These are phyloP conservation scores for Nigrospora osmanthi DNA, from an alignment of 2,329 filamentous ascomycete species.

Conservation along the genomic window DNA sequence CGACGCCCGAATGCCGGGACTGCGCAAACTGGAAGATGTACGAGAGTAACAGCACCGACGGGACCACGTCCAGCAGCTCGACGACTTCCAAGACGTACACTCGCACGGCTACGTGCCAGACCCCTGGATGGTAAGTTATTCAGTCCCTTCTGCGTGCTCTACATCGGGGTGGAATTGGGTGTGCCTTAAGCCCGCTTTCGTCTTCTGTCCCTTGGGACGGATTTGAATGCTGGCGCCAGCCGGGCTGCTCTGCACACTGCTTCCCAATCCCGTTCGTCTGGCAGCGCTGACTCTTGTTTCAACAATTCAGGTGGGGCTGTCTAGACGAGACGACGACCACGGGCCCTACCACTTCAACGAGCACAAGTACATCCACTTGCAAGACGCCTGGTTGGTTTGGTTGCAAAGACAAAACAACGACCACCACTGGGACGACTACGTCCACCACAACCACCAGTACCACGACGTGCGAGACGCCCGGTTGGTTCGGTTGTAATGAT, in stretches of 20 bases:
- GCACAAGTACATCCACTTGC: constrained; percentile 23
- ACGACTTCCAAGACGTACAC: constrained; percentile 56
- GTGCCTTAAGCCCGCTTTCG: too few species aligned
- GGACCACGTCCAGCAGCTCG: constrained; percentile 51
- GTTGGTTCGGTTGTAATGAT: constrained; percentile 13
- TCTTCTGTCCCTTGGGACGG: too few species aligned
- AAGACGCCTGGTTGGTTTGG: constrained; percentile 17
- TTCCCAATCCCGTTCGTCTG: too few species aligned
- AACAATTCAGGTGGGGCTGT: constrained; percentile 47
- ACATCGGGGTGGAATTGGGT: too few species aligned
- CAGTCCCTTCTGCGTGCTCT: neutral
- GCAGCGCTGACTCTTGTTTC: neutral
- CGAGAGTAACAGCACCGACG: constrained; percentile 83
- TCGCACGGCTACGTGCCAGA: constrained; percentile 79
- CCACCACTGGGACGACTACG: too few species aligned
- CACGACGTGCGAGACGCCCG: constrained; percentile 15
- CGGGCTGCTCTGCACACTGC: too few species aligned
- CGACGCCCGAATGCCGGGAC: constrained; percentile 76
- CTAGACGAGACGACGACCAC: constrained; percentile 40
- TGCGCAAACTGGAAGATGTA: constrained; percentile 94
- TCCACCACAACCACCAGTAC: constrained; percentile 12
- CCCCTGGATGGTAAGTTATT: constrained; percentile 63
- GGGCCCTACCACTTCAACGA: constrained; percentile 14
- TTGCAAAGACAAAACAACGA: constrained; percentile 3
- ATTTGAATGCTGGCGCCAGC: too few species aligned